Conservation (phyloP, 768 basidiomycete genomes). For the Omphalotus guepiniiformis region DNA sequence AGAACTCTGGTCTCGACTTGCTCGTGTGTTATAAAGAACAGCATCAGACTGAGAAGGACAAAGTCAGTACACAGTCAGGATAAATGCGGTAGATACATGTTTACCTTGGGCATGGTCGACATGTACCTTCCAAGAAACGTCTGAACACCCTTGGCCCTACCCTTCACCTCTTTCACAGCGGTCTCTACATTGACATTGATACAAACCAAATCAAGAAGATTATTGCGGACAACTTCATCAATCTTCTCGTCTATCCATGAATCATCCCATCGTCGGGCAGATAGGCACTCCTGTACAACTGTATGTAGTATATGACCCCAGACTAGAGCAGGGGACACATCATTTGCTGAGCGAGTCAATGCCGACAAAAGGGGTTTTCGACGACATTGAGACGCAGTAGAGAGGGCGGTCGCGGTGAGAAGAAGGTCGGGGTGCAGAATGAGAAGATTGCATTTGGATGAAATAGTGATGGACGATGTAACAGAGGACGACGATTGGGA, state of each 20-base stretch:
- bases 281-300: constrained; percentile 79
- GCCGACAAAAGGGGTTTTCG: constrained; percentile 81
- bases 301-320: constrained; percentile 96
- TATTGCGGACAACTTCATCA: constrained; percentile 46
- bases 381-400: constrained; percentile 76
- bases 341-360: constrained; percentile 54
- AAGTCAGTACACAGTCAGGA: background rate
- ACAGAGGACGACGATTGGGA: constrained; percentile 29
- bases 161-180: constrained; percentile 60
- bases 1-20: constrained; percentile 42
- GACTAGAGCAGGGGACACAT: constrained; percentile 62
- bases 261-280: constrained; percentile 57
- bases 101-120: constrained; percentile 58
- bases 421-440: constrained; percentile 92
- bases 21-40: constrained; percentile 63
- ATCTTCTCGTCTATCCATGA: constrained; percentile 57
- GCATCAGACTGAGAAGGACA: constrained; percentile 49
- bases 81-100: constrained; percentile 3
- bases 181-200: constrained; percentile 55
- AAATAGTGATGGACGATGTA: constrained; percentile 51
- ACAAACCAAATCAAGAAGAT: constrained; percentile 59
- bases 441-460: constrained; percentile 61
- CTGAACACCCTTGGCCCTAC: constrained; percentile 59
- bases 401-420: constrained; percentile 84
- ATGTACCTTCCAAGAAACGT: constrained; percentile 68